Evolutionary conservation across 441 rosid species (phyloP).

Genomic region (Jatropha podagrica): DNA sequence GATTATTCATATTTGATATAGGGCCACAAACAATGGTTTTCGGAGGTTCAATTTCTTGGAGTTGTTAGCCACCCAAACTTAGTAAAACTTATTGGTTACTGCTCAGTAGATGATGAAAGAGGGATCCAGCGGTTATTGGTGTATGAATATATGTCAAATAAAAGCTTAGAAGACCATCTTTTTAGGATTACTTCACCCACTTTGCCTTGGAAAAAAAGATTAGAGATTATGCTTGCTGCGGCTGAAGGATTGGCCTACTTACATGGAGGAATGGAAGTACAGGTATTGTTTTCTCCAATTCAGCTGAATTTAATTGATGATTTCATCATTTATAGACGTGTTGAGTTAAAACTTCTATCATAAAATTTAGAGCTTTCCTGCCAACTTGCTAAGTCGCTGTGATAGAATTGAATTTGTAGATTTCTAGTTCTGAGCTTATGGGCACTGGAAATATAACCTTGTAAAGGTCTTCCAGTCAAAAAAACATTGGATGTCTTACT

Average conservation of each 20-base stretch:
- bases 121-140: slow-evolving; percentile 79
- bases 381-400: not conserved
- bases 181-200: slow-evolving; percentile 43
- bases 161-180: slow-evolving; percentile 89
- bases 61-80: slow-evolving; percentile 61
- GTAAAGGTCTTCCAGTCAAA: not conserved
- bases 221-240: slow-evolving; percentile 65
- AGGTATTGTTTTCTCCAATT: slow-evolving; percentile 34
- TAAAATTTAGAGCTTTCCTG: not conserved
- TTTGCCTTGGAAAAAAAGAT: slow-evolving; percentile 71
- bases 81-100: slow-evolving; percentile 75
- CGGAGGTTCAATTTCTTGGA: slow-evolving; percentile 70
- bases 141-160: slow-evolving; percentile 77
- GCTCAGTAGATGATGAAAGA: slow-evolving; percentile 64
- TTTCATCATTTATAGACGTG: not conserved
- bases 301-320: not conserved
- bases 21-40: slow-evolving; percentile 79
- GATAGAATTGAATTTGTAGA: not conserved
- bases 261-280: slow-evolving; percentile 69
- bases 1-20: slow-evolving; percentile 9
- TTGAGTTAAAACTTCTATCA: not conserved
- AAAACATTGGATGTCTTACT: no score
- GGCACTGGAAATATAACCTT: not conserved
- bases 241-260: slow-evolving; percentile 66
- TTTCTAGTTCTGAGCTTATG: slow-evolving; percentile 8